A percentile compares a stretch with the other conserved stretches of the same genome.
Conservation (phyloP, 495 filamentous ascomycete genomes). For the Viridothelium virens region DNA sequence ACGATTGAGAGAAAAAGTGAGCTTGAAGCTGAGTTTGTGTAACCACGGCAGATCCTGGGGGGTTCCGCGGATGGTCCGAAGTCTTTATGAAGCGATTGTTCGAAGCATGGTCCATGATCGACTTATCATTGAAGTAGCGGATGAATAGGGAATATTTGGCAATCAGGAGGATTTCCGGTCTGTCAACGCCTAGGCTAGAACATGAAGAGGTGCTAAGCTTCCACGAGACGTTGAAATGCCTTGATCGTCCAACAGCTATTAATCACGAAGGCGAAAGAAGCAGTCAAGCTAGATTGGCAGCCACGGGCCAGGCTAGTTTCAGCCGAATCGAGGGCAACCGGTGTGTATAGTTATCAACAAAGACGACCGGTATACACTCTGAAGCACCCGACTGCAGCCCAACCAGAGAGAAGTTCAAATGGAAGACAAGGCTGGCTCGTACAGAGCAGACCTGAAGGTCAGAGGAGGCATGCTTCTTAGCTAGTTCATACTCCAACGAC, state of each 20-base stretch:
- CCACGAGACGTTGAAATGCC: not conserved
- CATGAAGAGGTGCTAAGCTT: not conserved
- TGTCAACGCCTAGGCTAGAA: not conserved
- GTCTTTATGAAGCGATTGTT: slow-evolving; percentile 2
- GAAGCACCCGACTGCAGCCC: not conserved
- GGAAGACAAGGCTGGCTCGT: not conserved
- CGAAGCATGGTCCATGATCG: slow-evolving; percentile 4
- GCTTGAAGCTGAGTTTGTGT: slow-evolving; percentile 5
- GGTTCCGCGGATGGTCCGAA: slow-evolving; percentile 1
- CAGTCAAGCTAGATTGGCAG: not conserved
- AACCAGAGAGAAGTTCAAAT: not conserved
- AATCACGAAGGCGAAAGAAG: not conserved
- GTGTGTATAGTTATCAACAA: not conserved
- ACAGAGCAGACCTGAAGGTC: not conserved
- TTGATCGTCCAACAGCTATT: slow-evolving; percentile 5
- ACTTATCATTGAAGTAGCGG: not conserved
- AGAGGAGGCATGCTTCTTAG: not conserved
- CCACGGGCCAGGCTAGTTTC: not conserved
- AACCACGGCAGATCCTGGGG: not conserved
- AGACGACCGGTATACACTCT: not conserved
- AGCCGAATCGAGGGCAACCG: not conserved
- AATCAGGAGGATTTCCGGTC: slow-evolving; percentile 4
- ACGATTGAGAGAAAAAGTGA: slow-evolving; percentile 1
- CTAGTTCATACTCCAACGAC: not conserved
- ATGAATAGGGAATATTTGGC: slow-evolving; percentile 9